These are phyloP conservation scores for Chaetomiaceae sp. DNA, from an alignment of 2,329 filamentous ascomycete species.

Conservation along the genomic window DNA sequence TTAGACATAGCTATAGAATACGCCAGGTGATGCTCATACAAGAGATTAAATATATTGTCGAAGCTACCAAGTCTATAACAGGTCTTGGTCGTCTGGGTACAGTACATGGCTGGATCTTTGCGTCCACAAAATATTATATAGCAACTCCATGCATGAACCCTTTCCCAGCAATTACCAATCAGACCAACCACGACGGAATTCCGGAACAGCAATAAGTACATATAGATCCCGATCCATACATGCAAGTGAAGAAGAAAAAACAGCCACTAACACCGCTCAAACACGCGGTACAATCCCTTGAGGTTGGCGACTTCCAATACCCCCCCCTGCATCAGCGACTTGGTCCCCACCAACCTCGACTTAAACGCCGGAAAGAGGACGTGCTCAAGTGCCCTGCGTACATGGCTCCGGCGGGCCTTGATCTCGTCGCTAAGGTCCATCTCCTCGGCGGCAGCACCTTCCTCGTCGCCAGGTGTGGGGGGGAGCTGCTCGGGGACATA, in stretches of 20 bases:
- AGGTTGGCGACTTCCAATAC: constrained; percentile 86
- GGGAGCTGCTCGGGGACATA: constrained; percentile 87
- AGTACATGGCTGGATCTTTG: too few species aligned
- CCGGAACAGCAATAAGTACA: too few species aligned
- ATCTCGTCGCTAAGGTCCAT: constrained; percentile 45
- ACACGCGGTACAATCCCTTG: constrained; percentile 89
- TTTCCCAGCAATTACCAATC: too few species aligned
- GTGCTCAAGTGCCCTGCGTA: constrained; percentile 76
- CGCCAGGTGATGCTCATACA: too few species aligned
- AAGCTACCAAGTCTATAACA: too few species aligned
- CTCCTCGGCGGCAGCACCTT: constrained; percentile 33
- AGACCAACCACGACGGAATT: too few species aligned
- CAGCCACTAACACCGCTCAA: constrained; percentile 73
- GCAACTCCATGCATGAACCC: too few species aligned
- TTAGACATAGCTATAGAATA: too few species aligned
- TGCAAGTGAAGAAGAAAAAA: neutral
- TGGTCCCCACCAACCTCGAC: constrained; percentile 76
- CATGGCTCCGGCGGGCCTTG: constrained; percentile 59
- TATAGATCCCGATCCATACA: too few species aligned
- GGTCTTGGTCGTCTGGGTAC: too few species aligned
- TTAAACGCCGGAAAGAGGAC: constrained; percentile 88
- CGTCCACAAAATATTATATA: too few species aligned
- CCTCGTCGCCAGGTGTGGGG: constrained; percentile 34
- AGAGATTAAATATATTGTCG: too few species aligned
- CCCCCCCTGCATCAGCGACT: constrained; percentile 64